Evolutionary conservation across 305 asterid species (phyloP).

Genomic region (Fraxinus ornus): DNA sequence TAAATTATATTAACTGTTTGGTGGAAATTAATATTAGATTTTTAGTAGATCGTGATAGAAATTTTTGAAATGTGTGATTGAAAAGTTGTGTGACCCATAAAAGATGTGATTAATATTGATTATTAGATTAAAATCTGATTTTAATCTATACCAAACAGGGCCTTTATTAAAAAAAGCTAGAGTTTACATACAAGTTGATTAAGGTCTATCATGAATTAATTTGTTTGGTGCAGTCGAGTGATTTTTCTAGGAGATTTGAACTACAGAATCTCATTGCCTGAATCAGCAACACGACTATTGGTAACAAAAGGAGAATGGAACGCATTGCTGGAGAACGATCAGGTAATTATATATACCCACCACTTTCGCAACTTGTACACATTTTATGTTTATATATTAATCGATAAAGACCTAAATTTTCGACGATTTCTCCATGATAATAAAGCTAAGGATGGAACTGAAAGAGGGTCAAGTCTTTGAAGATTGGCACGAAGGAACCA

Average conservation of each 20-base stretch:
- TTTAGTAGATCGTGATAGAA: too few species aligned
- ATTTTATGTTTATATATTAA: neutral
- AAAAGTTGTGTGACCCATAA: too few species aligned
- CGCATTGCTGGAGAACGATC: conserved; percentile 51
- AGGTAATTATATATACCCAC: conserved; percentile 31
- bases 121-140: too few species aligned
- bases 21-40: too few species aligned
- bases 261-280: conserved; percentile 60
- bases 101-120: too few species aligned
- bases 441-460: conserved; percentile 51
- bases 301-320: conserved; percentile 49
- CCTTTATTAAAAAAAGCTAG: neutral
- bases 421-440: neutral
- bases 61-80: too few species aligned
- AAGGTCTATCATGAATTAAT: neutral
- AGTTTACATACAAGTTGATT: neutral
- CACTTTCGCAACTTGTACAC: neutral
- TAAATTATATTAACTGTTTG: neutral
- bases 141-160: too few species aligned
- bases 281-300: conserved; percentile 43
- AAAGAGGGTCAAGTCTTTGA: conserved; percentile 54
- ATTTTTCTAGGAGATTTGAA: conserved; percentile 67
- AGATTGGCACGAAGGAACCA: conserved; percentile 61
- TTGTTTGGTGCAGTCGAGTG: conserved; percentile 47
- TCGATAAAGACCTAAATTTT: neutral